Evolutionary conservation across 306 rosid species (phyloP), one percentile per base, ranked within the genome.

Genomic region (Crotalaria pallida): DNA sequence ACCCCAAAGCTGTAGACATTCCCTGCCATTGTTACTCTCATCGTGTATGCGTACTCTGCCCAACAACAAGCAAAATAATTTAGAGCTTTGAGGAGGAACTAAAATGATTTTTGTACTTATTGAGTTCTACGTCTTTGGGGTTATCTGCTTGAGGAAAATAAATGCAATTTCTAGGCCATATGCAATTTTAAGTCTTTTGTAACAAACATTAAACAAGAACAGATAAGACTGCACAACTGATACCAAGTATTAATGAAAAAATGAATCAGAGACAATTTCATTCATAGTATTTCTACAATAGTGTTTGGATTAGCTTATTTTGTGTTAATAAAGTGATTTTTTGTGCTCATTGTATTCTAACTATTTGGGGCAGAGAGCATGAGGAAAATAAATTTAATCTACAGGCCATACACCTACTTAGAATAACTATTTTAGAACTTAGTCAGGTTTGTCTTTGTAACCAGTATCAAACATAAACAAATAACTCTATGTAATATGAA

Each of bases 21-120:
- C 26, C 91, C 97, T 4, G 96, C 88, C 40, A 23, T 62, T 38
- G 99, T 88, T 19, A 91, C 87, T 60, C 82, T 80, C 99, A 91
- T 88, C 27, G 91, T 88, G 87, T 91, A 94, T 31, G 97, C 97
- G 80, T 88, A 94, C 84, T 94, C 99, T 90, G 88, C 77, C 69
- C 79, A 73, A 29, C 78, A 69, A 68, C 45, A 60, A 67, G 57
- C 72, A 74, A 51, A 49, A 51, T 48, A 55, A 43, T 44, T 40
- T 50, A 55, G 67, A 73, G 58, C 44, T 65, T 61, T 11, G 66
- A 65, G 67, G 24, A n/a, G 44, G 67, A 15, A 10, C 16, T 6
- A 69, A 34, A 33, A 29, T 22, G 57, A 36, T 33, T 38, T 50
- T 15, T 48, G 19, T 6, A 38, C 49, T 56, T 51, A 22, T 3